Percentiles rank a stretch among this genome's conserved stretches.
Conservation (phyloP, 2,329 filamentous ascomycete genomes). For the Monosporascus sp. region DNA sequence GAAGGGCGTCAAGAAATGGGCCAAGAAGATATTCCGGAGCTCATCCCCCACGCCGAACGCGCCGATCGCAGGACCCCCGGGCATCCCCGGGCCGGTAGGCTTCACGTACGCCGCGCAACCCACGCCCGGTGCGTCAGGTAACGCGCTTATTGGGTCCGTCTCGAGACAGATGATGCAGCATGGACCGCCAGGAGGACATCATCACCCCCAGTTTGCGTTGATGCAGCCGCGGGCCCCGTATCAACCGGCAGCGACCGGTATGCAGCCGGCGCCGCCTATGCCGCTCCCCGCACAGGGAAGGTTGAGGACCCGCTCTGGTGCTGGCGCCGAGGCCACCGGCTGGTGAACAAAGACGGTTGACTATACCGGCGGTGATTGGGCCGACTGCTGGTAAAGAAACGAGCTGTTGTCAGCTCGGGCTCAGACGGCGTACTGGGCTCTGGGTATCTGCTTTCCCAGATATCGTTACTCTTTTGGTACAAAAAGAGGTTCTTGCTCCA, state of each 20-base stretch:
- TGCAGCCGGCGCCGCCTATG: neutral
- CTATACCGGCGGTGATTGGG: conserved; percentile 8
- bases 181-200: neutral
- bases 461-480: too few relatives aligned
- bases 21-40: conserved; percentile 22
- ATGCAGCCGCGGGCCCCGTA: too few relatives aligned
- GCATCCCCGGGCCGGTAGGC: conserved; percentile 15
- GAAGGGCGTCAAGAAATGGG: conserved; percentile 26
- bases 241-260: neutral
- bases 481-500: too few relatives aligned
- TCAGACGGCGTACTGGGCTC: too few relatives aligned
- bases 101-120: neutral
- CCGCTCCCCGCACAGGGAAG: neutral
- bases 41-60: conserved; percentile 20
- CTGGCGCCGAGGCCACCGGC: too few relatives aligned
- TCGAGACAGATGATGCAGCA: neutral
- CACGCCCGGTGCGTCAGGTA: neutral
- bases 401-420: too few relatives aligned
- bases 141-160: too few relatives aligned
- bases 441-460: too few relatives aligned
- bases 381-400: conserved; percentile 1
- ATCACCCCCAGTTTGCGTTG: too few relatives aligned
- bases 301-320: neutral
- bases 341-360: neutral
- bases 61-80: conserved; percentile 15